These are phyloP conservation scores for Megacollybia platyphylla DNA, from an alignment of 1,284 basidiomycete species.

Conservation along the genomic window DNA sequence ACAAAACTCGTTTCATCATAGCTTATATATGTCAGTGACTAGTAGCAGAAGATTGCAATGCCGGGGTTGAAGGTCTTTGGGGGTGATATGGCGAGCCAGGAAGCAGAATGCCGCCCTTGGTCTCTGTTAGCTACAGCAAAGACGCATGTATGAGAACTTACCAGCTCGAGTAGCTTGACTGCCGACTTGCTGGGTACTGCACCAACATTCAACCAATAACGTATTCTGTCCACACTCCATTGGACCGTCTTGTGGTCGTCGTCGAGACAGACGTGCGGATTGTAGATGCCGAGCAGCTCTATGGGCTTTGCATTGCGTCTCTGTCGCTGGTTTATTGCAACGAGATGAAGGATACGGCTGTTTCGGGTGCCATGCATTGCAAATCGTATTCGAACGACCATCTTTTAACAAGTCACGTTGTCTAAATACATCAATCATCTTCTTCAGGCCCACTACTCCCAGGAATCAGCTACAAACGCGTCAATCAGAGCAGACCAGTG, in stretches of 20 bases:
- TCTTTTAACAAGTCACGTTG: constrained; percentile 15
- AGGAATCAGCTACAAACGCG: constrained; percentile 47
- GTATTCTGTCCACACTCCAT: constrained; percentile 86
- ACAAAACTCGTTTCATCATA: constrained; percentile 18
- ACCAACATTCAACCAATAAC: constrained; percentile 80
- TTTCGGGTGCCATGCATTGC: constrained; percentile 76
- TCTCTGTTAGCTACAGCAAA: not conserved
- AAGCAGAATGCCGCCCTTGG: constrained; percentile 27
- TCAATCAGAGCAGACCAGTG: not conserved
- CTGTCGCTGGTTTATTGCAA: constrained; percentile 70
- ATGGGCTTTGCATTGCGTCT: constrained; percentile 82
- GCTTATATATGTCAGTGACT: too few species aligned
- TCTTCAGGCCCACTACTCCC: constrained; percentile 65
- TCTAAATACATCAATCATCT: constrained; percentile 9
- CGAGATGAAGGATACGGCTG: constrained; percentile 78
- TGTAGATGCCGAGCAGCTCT: constrained; percentile 82
- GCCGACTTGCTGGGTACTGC: constrained; percentile 77
- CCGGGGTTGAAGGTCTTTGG: constrained; percentile 16
- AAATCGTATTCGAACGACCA: constrained; percentile 81
- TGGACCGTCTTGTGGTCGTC: constrained; percentile 62
- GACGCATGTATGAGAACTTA: constrained; percentile 25
- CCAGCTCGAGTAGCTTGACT: constrained; percentile 69
- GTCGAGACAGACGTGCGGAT: constrained; percentile 43
- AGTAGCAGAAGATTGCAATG: constrained; percentile 1
- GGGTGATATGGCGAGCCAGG: constrained; percentile 39